Base-by-base conservation (phyloP, 176 grass and related monocot genomes). In the Musa troglodytarum region DNA sequence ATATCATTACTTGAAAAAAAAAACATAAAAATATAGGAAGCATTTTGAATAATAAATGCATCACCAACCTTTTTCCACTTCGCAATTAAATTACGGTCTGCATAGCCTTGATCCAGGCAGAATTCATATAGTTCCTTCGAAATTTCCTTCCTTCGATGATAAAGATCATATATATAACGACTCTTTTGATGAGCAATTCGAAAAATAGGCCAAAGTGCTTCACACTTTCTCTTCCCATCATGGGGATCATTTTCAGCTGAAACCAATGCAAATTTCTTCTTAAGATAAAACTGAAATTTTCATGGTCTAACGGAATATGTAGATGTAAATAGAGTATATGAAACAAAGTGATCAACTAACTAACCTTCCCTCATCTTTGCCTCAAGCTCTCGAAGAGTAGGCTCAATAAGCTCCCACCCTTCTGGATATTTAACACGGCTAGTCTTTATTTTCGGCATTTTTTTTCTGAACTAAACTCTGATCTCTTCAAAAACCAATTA, bases 221-320 rank as follows among this genome's bases (percentile, higher is more conserved):
- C 85, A 26, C 85, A 82, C n/a, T 86, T 86, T 69, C 85, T 86
- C 80, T 82, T 86, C 34, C 76, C 80, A 20, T 86, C 85, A 83
- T 83, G 62, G 5, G 72, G 85, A 19, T 87, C 85, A 66, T 87
- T 87, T 76, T 87, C 80, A 76, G 77, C 80, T 87, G 65, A 57
- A 28, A 52, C 1, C 10, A 78, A 28, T 20, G n/a, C 8, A 5
- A 67, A 10, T 1, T 54, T 9, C 10, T n/a, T 19, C n/a, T 25
- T 43, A 43, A n/a, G 43, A 50, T 19, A 50, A 51, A 10, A 16
- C 20, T 19, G 8, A 15, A 67, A 26, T 10, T 10, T 78, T 14
- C n/a, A 69, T 16, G 21, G 16, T 54, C 20, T 52, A 10, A 19
- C 50, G 11, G 17, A 15, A 70, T 21, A 6, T 8, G 64, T 8